These are phyloP conservation scores for Claviceps lovelessii DNA, from an alignment of 2,329 filamentous ascomycete genomes.

Conservation along the genomic window DNA sequence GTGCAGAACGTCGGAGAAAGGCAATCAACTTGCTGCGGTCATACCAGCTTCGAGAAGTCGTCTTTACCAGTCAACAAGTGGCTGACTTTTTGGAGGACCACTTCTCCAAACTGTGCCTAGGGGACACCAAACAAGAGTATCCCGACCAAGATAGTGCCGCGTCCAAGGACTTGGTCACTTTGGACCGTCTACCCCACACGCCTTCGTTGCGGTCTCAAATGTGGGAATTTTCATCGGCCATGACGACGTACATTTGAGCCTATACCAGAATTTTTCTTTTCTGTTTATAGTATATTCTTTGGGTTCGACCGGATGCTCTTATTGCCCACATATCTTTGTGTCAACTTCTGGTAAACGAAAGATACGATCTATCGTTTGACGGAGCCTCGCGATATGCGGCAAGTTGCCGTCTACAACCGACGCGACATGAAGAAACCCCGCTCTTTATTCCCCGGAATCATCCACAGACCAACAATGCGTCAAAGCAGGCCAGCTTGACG, in stretches of 20 bases:
- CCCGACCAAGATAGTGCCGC: not conserved
- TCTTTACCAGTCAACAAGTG: constrained; percentile 3
- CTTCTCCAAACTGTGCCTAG: not conserved
- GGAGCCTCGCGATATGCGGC: not conserved
- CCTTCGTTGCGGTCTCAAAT: not conserved
- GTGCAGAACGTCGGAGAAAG: not conserved
- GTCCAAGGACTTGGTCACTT: not conserved
- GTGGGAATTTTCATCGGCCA: constrained; percentile 1
- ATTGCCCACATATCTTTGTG: not conserved
- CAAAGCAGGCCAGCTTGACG: not conserved
- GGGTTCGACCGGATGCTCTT: too few relatives aligned
- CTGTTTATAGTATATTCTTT: too few relatives aligned
- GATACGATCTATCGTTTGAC: not conserved
- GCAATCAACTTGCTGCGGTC: constrained; percentile 1
- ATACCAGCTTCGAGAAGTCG: constrained; percentile 1
- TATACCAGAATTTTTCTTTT: not conserved
- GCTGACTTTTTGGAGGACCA: constrained; percentile 3
- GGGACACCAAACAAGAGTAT: not conserved
- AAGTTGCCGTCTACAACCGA: too few relatives aligned
- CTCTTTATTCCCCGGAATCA: too few relatives aligned
- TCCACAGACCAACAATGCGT: too few relatives aligned
- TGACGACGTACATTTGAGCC: not conserved
- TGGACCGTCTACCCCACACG: not conserved
- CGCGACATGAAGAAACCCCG: too few relatives aligned
- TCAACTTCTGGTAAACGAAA: too few relatives aligned